Evolutionary conservation across 106 monocot genomes (phyloP), one percentile per base, ranked within the genome.

Genomic region (Xerophyta viscosa): DNA sequence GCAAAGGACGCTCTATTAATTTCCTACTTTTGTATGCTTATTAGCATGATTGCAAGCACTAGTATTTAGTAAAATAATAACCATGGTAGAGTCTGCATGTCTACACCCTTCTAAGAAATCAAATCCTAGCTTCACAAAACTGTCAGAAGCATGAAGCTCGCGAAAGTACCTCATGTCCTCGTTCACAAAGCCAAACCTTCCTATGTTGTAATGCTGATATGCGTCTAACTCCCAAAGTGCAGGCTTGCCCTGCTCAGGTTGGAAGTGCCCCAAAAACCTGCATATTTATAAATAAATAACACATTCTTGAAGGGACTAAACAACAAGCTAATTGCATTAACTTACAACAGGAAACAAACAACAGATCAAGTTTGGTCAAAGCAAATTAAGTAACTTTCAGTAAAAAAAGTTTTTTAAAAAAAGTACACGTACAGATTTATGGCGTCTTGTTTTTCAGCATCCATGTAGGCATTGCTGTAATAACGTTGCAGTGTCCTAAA

Each of bases 181-280:
- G 29, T 75, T 66, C 36, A 30, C 28, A 46, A 75, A 46, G 52
- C 43, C 75, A 46, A 48, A 71, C 24, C 79, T 66, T 14, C 81
- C 84, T 54, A 78, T 61, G 57, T 70, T 84, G 72, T 75, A 88
- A 62, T 94, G 63, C 44, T 94, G 88, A 51, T 88, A 88, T 6
- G 82, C 78, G 46, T 74, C 74, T 27, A 98, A 63, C 39, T 86
- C 89, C 89, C 89, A 98, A 31, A 89, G 62, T 25, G 88, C 71
- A 57, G 85, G 73, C 69, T 74, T 89, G 28, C 71, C 82, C 21
- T 59, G 76, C 62, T 89, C 85, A 14, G 89, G 88, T 56, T 89
- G 96, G 60, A 82, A 89, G 65, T 98, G 68, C 56, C 96, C 96
- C 26, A 98, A 64, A 56, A 98, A 98, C 29, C 96, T 98, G 75